phyloP scores from a whole-genome alignment of 1,284 basidiomycete species.

The Blastosporella zonata region DNA sequence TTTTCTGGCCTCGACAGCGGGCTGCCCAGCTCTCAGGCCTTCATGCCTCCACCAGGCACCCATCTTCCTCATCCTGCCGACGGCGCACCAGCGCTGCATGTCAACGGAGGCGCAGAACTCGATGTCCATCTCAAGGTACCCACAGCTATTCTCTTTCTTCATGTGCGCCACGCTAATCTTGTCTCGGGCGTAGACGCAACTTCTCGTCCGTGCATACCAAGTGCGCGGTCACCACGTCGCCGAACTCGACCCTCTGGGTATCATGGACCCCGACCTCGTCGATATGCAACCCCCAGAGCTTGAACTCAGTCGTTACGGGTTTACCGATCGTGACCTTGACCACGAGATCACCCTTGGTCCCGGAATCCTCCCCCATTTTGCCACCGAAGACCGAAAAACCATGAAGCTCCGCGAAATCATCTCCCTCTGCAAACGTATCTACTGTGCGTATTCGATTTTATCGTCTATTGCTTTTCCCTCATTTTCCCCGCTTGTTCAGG shows the following conservation, averaged over 20 bases:
- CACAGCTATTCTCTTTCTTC: conserved; percentile 7
- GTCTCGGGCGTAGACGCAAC: conserved; percentile 68
- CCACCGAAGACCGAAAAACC: conserved; percentile 77
- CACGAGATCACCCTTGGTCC: conserved; percentile 94
- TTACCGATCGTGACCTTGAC: conserved; percentile 90
- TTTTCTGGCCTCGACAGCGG: conserved; percentile 94
- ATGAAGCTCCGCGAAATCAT: conserved; percentile 95
- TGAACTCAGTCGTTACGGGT: conserved; percentile 91
- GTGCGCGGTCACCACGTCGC: conserved; percentile 97
- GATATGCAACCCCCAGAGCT: conserved; percentile 81
- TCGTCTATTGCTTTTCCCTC: conserved; percentile 6
- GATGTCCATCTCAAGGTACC: conserved; percentile 93
- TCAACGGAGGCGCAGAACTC: conserved; percentile 71
- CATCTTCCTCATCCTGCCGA: conserved; percentile 64
- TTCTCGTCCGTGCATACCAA: conserved; percentile 97
- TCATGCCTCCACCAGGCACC: conserved; percentile 79
- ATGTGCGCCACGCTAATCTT: conserved; percentile 5
- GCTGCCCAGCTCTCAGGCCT: conserved; percentile 79
- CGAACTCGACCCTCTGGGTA: conserved; percentile 93
- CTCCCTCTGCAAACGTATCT: conserved; percentile 88
- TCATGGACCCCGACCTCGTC: conserved; percentile 85
- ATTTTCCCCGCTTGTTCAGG: conserved; percentile 43
- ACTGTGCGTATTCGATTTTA: conserved; percentile 61
- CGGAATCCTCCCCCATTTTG: conserved; percentile 95
- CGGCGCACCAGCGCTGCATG: conserved; percentile 80